Conservation (phyloP, 2,329 filamentous ascomycete genomes). For the Rutstroemia sp. region DNA sequence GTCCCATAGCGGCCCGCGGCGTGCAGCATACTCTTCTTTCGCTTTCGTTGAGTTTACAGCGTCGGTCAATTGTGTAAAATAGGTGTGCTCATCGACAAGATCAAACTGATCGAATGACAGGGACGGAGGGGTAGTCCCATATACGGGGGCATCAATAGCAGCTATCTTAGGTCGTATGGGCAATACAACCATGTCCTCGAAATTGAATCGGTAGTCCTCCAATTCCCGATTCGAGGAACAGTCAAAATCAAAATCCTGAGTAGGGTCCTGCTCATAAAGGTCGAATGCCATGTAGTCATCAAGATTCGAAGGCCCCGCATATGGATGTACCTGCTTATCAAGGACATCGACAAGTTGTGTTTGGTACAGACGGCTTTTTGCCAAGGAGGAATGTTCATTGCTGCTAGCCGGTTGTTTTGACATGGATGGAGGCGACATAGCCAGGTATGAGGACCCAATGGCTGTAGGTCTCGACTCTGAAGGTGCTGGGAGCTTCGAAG, state of each 20-base stretch:
- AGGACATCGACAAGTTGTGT: neutral
- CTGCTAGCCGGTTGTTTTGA: too few species aligned
- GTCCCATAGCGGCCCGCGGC: slow-evolving; percentile 11
- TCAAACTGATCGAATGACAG: slow-evolving; percentile 5
- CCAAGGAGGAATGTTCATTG: too few species aligned
- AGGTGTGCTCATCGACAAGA: slow-evolving; percentile 2
- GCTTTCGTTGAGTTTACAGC: slow-evolving; percentile 2
- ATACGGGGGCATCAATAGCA: neutral
- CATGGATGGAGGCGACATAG: too few species aligned
- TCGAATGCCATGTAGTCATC: slow-evolving; percentile 7
- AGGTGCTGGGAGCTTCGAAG: neutral
- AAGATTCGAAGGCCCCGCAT: neutral
- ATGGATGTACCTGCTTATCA: neutral
- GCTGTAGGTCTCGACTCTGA: too few species aligned
- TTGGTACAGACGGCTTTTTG: too few species aligned
- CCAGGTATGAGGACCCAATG: too few species aligned
- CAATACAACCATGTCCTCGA: slow-evolving; percentile 8
- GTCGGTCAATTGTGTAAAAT: neutral
- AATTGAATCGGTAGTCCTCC: slow-evolving; percentile 1
- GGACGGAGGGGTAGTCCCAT: neutral
- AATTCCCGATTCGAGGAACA: neutral
- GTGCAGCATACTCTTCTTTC: slow-evolving; percentile 7
- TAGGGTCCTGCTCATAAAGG: slow-evolving; percentile 6
- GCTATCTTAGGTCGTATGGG: slow-evolving; percentile 5
- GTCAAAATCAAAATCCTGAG: neutral